These are phyloP conservation scores for Hamamelis virginiana DNA, from an alignment of 164 flowering plant species.

Conservation along the genomic window DNA sequence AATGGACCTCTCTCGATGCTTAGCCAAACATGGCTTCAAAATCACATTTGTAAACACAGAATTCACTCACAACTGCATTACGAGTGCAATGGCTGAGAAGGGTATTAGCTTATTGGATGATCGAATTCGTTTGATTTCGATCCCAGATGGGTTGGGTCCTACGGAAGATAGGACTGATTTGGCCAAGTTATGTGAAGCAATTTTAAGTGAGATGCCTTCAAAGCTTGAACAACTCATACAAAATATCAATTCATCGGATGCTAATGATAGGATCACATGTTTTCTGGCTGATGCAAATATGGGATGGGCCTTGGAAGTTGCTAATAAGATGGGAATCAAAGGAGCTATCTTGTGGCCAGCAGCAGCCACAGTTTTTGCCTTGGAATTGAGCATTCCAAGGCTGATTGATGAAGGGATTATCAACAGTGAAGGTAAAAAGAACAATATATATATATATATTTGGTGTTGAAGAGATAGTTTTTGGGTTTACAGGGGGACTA, in stretches of 20 bases:
- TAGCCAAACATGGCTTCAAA: no score
- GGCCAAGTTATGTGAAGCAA: not conserved
- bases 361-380: no score
- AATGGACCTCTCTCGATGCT: no score
- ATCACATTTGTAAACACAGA: slow-evolving; percentile 11
- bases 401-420: no score
- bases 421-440: no score
- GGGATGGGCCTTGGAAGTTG: slow-evolving; percentile 8
- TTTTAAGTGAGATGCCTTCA: slow-evolving; percentile 7
- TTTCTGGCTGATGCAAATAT: not conserved
- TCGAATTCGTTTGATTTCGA: not conserved
- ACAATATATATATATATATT: no score
- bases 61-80: not conserved
- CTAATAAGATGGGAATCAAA: slow-evolving; percentile 5
- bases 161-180: slow-evolving; percentile 2
- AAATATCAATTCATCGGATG: not conserved
- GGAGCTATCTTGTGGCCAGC: no score
- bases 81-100: not conserved
- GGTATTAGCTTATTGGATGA: not conserved
- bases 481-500: no score
- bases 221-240: not conserved
- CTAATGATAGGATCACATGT: not conserved
- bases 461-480: no score
- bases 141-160: slow-evolving; percentile 6
- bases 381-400: no score